Percentiles rank a stretch among this genome's conserved stretches.
These are phyloP conservation scores for Clarireedia sp. DNA, from an alignment of 2,329 filamentous ascomycete genomes.

Conservation along the genomic window DNA sequence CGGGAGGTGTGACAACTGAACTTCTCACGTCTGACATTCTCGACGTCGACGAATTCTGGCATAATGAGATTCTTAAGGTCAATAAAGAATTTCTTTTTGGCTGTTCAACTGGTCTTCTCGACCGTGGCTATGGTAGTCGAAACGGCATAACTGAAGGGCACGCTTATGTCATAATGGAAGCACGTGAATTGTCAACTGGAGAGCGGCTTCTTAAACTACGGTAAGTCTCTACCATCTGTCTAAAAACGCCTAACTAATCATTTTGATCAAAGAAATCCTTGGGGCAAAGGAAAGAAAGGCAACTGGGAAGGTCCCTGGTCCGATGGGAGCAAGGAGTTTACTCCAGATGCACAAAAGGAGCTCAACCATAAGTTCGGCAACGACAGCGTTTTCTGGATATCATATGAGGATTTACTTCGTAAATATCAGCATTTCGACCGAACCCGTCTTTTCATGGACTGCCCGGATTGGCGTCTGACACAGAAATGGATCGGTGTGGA, in stretches of 20 bases:
- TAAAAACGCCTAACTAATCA: neutral
- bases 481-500: slow-evolving; percentile 55
- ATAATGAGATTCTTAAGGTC: slow-evolving; percentile 69
- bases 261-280: slow-evolving; percentile 39
- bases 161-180: slow-evolving; percentile 54
- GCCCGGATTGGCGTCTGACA: slow-evolving; percentile 46
- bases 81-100: slow-evolving; percentile 75
- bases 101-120: slow-evolving; percentile 57
- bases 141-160: slow-evolving; percentile 51
- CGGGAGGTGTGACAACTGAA: slow-evolving; percentile 62
- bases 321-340: slow-evolving; percentile 56
- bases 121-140: slow-evolving; percentile 52
- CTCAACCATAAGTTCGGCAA: slow-evolving; percentile 52
- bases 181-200: slow-evolving; percentile 43
- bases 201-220: slow-evolving; percentile 49
- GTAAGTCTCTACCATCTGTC: slow-evolving; percentile 10
- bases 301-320: slow-evolving; percentile 52
- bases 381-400: slow-evolving; percentile 58
- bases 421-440: slow-evolving; percentile 56
- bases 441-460: slow-evolving; percentile 51
- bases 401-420: slow-evolving; percentile 52
- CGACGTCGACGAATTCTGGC: slow-evolving; percentile 77
- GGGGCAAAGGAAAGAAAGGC: slow-evolving; percentile 50
- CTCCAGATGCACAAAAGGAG: slow-evolving; percentile 47
- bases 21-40: slow-evolving; percentile 66